Evolutionary conservation across 106 monocot species (phyloP).

Genomic region (Dendrobium nobile): DNA sequence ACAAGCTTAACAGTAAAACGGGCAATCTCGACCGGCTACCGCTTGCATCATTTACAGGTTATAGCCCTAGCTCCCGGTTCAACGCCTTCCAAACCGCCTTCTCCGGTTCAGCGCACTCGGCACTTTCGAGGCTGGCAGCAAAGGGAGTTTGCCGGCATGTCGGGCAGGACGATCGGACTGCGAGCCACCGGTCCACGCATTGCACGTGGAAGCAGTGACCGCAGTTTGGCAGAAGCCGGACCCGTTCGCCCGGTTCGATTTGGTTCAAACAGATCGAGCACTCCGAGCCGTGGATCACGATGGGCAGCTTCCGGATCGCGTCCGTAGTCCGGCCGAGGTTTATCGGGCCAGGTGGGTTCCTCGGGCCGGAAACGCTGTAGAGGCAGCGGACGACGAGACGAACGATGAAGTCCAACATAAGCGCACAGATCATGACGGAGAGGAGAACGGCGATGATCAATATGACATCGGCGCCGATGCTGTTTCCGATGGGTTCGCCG

Average conservation of each 20-base stretch:
- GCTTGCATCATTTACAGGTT: background rate
- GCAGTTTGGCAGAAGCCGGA: constrained; percentile 33
- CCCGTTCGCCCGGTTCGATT: constrained; percentile 31
- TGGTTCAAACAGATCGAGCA: constrained; percentile 65
- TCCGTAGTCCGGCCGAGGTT: constrained; percentile 13
- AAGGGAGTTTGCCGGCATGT: constrained; percentile 17
- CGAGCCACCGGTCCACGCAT: constrained; percentile 13
- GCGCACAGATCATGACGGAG: constrained; percentile 40
- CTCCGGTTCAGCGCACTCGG: constrained; percentile 1
- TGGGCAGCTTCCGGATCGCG: constrained; percentile 32
- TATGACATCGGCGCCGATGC: constrained; percentile 55
- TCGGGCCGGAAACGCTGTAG: background rate
- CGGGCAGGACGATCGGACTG: background rate
- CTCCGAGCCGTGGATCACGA: constrained; percentile 20
- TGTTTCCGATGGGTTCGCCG: background rate
- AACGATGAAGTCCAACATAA: constrained; percentile 44
- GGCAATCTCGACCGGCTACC: too few species aligned
- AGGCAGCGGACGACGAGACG: constrained; percentile 32
- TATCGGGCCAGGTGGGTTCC: background rate
- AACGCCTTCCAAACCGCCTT: background rate
- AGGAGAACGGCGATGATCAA: constrained; percentile 56
- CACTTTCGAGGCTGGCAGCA: background rate
- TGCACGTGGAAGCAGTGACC: constrained; percentile 14
- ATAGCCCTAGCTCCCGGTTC: background rate
- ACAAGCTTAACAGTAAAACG: too few species aligned